Base-by-base conservation (phyloP, 768 basidiomycete genomes). In the Clathrus columnatus region DNA sequence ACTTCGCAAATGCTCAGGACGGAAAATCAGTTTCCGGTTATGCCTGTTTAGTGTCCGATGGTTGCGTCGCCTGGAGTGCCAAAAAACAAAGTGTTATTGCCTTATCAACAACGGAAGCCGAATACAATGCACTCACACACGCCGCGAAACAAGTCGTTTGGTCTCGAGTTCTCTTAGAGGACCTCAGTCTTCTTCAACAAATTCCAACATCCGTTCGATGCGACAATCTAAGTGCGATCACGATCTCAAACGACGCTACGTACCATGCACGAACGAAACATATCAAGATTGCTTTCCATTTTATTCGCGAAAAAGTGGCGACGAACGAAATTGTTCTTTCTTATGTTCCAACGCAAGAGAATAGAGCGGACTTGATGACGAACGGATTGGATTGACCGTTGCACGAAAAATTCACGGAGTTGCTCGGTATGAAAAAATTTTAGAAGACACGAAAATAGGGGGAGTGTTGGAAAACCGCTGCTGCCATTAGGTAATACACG, bases 231-330 rank as follows among this genome's bases (percentile, higher is more conserved):
- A 52, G 57, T 5, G 60, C 61, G 8, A 62, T 63, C 36, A 58
- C 54, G 0, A 44, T 69, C 2, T 51, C 70, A 0, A 57, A 65
- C 5, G 71, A 77, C 49, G 64, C 72, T 0, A 45, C 60, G 1
- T 64, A 65, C 53, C 75, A 78, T 53, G 48, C 61, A 1, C 61
- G 69, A 17, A 65, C 68, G 7, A 77, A 75, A 59, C 77, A 77
- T 62, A 72, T 78, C 54, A 70, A 75, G 24, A 67, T 75, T 11
- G 56, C 64, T 4, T 67, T 71, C 55, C 73, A 77, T 57, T 72
- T 65, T 51, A 55, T 75, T n/a, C 65, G 69, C 1, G 67, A 77
- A 55, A 57, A 56, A 1, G 61, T 76, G 4, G 61, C 66, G 4
- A 48, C 60, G 7, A 50, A 62, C 2, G 57, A 65, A 0, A 44